A percentile compares a stretch with the other conserved stretches of the same genome.
These are phyloP conservation scores for Leccinum truebloodii DNA, from an alignment of 768 basidiomycete species.

Conservation along the genomic window DNA sequence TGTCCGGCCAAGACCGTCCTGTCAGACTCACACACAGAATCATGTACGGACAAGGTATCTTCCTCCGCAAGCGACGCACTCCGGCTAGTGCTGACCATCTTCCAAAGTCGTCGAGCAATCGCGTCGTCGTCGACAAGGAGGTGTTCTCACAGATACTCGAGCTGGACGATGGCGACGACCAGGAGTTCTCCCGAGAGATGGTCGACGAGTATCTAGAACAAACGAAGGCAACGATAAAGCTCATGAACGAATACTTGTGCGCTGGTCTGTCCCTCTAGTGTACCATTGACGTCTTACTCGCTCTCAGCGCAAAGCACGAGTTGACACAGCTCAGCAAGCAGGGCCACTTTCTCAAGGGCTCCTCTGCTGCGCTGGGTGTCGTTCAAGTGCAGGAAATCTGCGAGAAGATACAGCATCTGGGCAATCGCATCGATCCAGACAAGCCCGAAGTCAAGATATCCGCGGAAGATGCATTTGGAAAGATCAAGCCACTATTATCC, in stretches of 20 bases:
- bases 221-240: slow-evolving; percentile 68
- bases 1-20: slow-evolving; percentile 6
- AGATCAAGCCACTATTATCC: slow-evolving; percentile 56
- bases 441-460: slow-evolving; percentile 47
- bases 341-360: slow-evolving; percentile 97
- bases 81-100: slow-evolving; percentile 11
- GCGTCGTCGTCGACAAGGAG: slow-evolving; percentile 70
- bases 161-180: slow-evolving; percentile 80
- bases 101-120: slow-evolving; percentile 14
- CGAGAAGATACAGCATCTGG: slow-evolving; percentile 90
- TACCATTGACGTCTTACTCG: slow-evolving; percentile 16
- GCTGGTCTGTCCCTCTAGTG: slow-evolving; percentile 36
- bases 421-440: slow-evolving; percentile 54
- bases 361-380: slow-evolving; percentile 91
- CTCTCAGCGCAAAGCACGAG: slow-evolving; percentile 53
- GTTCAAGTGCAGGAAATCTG: slow-evolving; percentile 79
- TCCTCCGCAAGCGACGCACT: neutral
- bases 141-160: slow-evolving; percentile 88
- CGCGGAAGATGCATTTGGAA: slow-evolving; percentile 52
- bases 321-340: slow-evolving; percentile 65
- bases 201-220: slow-evolving; percentile 80
- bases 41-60: slow-evolving; percentile 33
- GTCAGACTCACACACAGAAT: slow-evolving; percentile 19
- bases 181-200: slow-evolving; percentile 80
- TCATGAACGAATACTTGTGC: slow-evolving; percentile 82